phyloP scores from a whole-genome alignment of 768 basidiomycete species.

The Cystobasidium ongulense region DNA sequence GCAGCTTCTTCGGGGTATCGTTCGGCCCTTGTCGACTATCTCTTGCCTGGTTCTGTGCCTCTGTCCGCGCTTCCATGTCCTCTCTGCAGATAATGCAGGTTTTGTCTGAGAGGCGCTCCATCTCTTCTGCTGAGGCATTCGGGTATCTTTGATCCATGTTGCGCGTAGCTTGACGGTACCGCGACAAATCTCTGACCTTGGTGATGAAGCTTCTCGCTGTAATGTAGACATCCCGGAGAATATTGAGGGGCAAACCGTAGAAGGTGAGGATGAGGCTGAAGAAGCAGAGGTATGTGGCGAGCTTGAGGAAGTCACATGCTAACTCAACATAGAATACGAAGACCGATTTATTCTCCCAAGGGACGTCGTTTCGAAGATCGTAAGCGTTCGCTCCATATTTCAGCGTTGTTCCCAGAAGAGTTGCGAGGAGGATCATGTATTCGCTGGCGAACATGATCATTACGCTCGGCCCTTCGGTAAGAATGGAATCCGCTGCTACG shows the following conservation, averaged over 20 bases:
- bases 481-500: slow-evolving; percentile 69
- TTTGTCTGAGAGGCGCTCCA: slow-evolving; percentile 69
- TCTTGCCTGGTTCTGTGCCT: slow-evolving; percentile 32
- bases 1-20: slow-evolving; percentile 90
- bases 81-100: slow-evolving; percentile 98
- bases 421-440: slow-evolving; percentile 84
- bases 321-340: slow-evolving; percentile 91
- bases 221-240: slow-evolving; percentile 92
- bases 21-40: slow-evolving; percentile 49
- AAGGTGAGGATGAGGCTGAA: slow-evolving; percentile 88
- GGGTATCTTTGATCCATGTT: slow-evolving; percentile 97
- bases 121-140: slow-evolving; percentile 76
- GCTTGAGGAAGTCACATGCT: slow-evolving; percentile 88
- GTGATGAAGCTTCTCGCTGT: slow-evolving; percentile 86
- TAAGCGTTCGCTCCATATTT: slow-evolving; percentile 75
- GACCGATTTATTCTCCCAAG: slow-evolving; percentile 98
- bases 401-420: slow-evolving; percentile 63
- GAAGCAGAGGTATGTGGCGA: slow-evolving; percentile 83
- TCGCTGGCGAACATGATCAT: slow-evolving; percentile 91
- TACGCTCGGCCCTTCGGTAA: slow-evolving; percentile 70
- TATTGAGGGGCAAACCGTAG: slow-evolving; percentile 91
- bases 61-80: slow-evolving; percentile 62
- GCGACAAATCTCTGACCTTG: slow-evolving; percentile 74
- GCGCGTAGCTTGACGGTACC: slow-evolving; percentile 85
- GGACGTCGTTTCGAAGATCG: slow-evolving; percentile 75